These are phyloP conservation scores for Acanthamoeba divionensis DNA, from an alignment of 208 protist species.

Conservation along the genomic window DNA sequence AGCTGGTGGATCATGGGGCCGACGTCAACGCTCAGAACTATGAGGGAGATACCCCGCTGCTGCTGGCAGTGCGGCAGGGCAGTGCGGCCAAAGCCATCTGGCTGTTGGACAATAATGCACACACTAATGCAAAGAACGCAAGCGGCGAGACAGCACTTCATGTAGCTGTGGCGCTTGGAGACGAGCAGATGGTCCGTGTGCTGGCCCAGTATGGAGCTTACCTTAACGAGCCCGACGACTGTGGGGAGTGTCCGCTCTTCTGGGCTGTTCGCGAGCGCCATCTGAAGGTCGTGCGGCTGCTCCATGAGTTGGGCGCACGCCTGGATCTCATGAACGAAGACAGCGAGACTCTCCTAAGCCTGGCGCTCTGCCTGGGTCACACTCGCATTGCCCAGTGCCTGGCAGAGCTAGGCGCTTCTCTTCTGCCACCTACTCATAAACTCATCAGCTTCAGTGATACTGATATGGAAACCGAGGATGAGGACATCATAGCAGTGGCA, in stretches of 20 bases:
- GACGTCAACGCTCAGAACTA: conserved; percentile 43
- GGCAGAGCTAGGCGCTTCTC: neutral
- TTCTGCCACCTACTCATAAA: no score
- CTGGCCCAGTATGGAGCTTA: conserved; percentile 39
- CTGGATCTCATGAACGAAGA: conserved; percentile 54
- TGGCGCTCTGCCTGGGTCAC: neutral
- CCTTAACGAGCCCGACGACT: neutral
- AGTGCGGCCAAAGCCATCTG: neutral
- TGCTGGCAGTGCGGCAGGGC: neutral
- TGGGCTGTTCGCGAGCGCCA: conserved; percentile 18
- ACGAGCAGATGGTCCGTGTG: neutral
- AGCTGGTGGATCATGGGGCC: conserved; percentile 50
- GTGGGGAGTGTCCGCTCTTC: conserved; percentile 22
- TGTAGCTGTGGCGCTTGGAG: conserved; percentile 29
- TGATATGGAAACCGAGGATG: no score
- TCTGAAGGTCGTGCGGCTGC: neutral
- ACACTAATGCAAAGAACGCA: conserved; percentile 44
- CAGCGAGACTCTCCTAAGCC: conserved; percentile 54
- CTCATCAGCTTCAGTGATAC: no score
- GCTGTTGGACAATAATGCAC: conserved; percentile 27
- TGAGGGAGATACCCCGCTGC: conserved; percentile 32
- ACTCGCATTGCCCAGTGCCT: neutral
- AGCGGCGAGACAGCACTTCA: conserved; percentile 60
- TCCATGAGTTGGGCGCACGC: neutral
- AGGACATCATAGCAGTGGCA: no score